Evolutionary conservation across 2,329 filamentous ascomycete genomes (phyloP).

Genomic region (Colletotrichum destructivum): DNA sequence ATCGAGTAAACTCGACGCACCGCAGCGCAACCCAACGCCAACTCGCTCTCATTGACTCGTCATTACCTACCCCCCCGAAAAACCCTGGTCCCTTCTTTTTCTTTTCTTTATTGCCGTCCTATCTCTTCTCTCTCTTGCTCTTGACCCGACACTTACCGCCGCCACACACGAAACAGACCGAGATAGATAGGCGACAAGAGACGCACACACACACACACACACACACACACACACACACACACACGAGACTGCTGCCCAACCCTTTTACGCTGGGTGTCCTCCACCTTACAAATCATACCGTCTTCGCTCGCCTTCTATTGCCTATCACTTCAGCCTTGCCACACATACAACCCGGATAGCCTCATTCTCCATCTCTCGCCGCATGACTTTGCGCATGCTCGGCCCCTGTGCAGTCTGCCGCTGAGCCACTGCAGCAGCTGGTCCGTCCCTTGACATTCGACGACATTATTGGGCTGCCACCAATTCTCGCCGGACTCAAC

Average conservation of each 20-base stretch:
- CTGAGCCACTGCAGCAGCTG: constrained; percentile 38
- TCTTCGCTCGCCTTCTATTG: constrained; percentile 4
- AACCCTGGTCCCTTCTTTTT: not conserved
- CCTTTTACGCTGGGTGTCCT: not conserved
- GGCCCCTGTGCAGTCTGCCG: constrained; percentile 29
- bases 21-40: not conserved
- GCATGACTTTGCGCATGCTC: constrained; percentile 38
- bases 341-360: not conserved
- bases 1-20: not conserved
- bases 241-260: constrained; percentile 16
- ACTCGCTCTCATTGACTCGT: constrained; percentile 2
- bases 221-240: no score
- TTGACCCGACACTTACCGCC: constrained; percentile 15
- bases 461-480: not conserved
- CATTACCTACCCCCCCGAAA: constrained; percentile 9
- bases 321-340: not conserved
- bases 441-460: constrained; percentile 16
- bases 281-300: constrained; percentile 4
- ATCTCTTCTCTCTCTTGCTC: not conserved
- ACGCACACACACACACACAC: no score
- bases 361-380: not conserved
- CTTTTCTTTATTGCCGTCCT: not conserved
- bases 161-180: not conserved
- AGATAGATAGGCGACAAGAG: not conserved
- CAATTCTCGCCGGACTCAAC: constrained; percentile 18